Evolutionary conservation across 106 monocot species (phyloP), one percentile per base, ranked within the genome.

Genomic region (Ottelia alismoides): DNA sequence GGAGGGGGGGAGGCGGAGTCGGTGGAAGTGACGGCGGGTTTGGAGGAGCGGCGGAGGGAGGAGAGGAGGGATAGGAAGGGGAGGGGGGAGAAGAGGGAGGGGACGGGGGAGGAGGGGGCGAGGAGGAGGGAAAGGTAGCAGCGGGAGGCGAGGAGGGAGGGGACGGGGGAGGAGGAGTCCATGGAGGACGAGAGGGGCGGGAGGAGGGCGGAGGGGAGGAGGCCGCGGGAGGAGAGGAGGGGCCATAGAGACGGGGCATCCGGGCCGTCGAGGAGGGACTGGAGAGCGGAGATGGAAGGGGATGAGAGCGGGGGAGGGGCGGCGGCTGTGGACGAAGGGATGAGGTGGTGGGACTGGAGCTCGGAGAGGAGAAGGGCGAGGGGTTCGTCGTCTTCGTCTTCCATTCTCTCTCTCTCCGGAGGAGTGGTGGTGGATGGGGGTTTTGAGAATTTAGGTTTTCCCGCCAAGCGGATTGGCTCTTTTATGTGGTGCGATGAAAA

Each of bases 11-110:
- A 30, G 0, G 49, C 47, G 45, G 30, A 49, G 21, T 14, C 22
- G 32, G 27, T 20, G 11, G 44, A 47, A n/a, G 47, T 25, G 1
- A 30, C 16, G 6, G 49, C 20, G 45, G 68, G 19, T 25, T 76
- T 78, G 43, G 72, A 24, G 21, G 80, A 61, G 46, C 75, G 75
- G 57, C 94, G 88, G 51, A 96, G 55, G 22, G 94, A 76, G 24
- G 74, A 52, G 50, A 96, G 83, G 26, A 96, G 66, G 27, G 84
- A 78, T 26, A 96, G 69, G 59, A 96, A 82, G 46, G 76, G 20
- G 10, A 85, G 48, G 23, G 84, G 88, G 28, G 67, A 70, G 63
- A 96, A 85, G 52, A 89, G 73, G 29, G 84, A 57, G 46, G 69
- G 51, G 24, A 84, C 11, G 2, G 93, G 84, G 27, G 84, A 45